Conservation (phyloP, 202 grass and related monocot genomes). For the Brachypodium distachyon region DNA sequence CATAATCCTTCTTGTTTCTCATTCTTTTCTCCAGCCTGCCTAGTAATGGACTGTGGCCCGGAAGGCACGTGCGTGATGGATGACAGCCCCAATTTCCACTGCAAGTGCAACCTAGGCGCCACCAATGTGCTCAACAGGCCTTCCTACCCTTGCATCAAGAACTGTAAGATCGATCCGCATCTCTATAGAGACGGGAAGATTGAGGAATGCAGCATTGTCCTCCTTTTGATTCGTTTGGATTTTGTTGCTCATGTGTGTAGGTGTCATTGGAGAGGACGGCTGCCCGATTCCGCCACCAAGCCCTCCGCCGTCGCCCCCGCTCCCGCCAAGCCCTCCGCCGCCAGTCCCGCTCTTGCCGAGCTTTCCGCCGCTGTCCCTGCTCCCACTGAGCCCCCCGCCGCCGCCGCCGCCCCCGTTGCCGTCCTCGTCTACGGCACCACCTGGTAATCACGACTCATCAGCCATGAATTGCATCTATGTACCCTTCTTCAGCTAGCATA, state of each 20-base stretch:
- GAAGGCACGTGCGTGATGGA: conserved; percentile 1
- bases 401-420: no score
- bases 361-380: background rate
- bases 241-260: background rate
- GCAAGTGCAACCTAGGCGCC: background rate
- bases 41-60: background rate
- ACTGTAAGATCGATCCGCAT: background rate
- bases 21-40: background rate
- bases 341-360: no score
- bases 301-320: background rate
- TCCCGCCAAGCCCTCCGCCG: background rate
- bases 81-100: background rate
- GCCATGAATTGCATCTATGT: background rate
- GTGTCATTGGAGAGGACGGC: background rate
- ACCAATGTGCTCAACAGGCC: conserved; percentile 4
- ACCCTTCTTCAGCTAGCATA: background rate
- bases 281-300: background rate
- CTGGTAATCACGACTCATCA: background rate
- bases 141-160: background rate
- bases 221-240: background rate
- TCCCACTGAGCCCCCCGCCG: no score
- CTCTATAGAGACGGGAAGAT: background rate
- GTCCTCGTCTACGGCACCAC: background rate
- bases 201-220: background rate
- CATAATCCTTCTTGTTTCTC: no score